Base-by-base conservation (phyloP, 192 early-diverging fungal genomes). In the Linnemannia schmuckeri region DNA sequence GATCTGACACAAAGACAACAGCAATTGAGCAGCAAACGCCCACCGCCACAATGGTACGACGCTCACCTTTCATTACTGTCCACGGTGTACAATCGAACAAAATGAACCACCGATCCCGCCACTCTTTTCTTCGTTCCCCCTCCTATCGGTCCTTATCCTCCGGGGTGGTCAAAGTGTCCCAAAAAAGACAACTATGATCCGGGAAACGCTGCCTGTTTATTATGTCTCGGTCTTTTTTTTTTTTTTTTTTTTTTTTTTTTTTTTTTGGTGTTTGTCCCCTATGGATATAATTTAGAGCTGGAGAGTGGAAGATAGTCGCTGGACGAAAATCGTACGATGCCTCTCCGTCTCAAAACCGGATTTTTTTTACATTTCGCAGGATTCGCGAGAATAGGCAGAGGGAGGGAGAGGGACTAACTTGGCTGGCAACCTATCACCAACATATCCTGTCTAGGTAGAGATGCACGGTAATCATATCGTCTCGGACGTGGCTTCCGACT, bases 161-260 rank as follows among this genome's bases (percentile, higher is more conserved):
- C 61, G 61, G 61, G 55, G 55, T 24, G 24, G 24, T 33, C 61
- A 63, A 63, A 63, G 27, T 63, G 61, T 63, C 61, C 61, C 61
- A 66, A 66, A 66, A 66, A 66, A 66, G 61, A 66, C 61, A 66
- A 66, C 61, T 66, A 66, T 66, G 61, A 30, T 66, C 61, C 61
- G 61, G 61, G 30, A 33, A 27, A 66, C 27, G 12, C 27, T 66
- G 27, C 13, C 27, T 30, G 61, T 27, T 27, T 63, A 30, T 13
- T 33, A 15, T 66, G 61, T 66, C 61, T 35, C 61, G 61, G 61
- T 30, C 9, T 24, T 30, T 63, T 63, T 27, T 63, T 63, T 5
- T 55, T 1, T 55, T n/a, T 6, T 44, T 6, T 6, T n/a, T n/a
- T 24, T 30, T 63, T 63, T 24, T 30, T 63, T 63, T 24, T 30